These are phyloP conservation scores for Austropuccinia psidii DNA, from an alignment of 1,284 basidiomycete species.

Conservation along the genomic window DNA sequence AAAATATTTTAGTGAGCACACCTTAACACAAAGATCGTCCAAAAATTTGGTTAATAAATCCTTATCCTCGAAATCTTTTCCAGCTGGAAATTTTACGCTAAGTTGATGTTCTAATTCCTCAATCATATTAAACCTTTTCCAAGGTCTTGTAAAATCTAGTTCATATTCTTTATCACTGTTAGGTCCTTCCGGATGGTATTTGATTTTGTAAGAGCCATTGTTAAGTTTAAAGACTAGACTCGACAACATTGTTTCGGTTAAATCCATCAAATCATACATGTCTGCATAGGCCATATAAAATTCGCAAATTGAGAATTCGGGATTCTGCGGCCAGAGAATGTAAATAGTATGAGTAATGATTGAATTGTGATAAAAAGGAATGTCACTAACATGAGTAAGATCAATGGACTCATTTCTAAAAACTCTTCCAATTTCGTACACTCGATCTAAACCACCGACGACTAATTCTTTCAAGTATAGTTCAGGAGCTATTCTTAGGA, in stretches of 20 bases:
- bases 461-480: conserved; percentile 96
- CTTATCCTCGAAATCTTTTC: conserved; percentile 78
- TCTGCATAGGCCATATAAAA: conserved; percentile 99
- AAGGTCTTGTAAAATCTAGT: conserved; percentile 87
- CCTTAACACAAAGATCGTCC: conserved; percentile 67
- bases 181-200: conserved; percentile 64
- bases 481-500: conserved; percentile 94
- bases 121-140: conserved; percentile 99
- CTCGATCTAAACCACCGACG: conserved; percentile 92
- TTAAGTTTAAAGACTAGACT: conserved; percentile 85
- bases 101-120: conserved; percentile 90
- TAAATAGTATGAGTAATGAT: background rate
- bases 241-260: conserved; percentile 85
- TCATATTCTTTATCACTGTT: conserved; percentile 58
- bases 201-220: conserved; percentile 66
- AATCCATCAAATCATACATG: conserved; percentile 98
- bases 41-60: conserved; percentile 78
- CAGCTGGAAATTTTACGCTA: conserved; percentile 83
- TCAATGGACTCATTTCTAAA: conserved; percentile 99
- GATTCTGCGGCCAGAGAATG: conserved; percentile 42
- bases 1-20: background rate
- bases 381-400: conserved; percentile 93
- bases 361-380: conserved; percentile 47
- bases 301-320: conserved; percentile 75
- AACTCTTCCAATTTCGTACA: conserved; percentile 96